A percentile compares a stretch with the other conserved stretches of the same genome.
These are phyloP conservation scores for Pilasporangium apinafurcum DNA, from an alignment of 352 stramenopile species.

Conservation along the genomic window DNA sequence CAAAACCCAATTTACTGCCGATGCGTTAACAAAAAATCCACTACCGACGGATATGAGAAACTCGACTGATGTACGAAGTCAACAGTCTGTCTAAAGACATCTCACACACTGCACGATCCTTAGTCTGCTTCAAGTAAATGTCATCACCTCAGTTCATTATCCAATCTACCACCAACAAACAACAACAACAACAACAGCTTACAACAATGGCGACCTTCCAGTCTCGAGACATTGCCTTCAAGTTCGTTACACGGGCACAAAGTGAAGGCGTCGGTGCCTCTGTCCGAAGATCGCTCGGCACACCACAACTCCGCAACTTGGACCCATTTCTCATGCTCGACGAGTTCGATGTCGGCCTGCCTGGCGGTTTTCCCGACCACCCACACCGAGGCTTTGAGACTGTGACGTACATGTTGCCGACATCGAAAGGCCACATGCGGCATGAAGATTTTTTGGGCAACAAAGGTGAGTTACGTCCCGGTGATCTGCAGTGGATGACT, in stretches of 20 bases:
- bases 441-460: conserved; percentile 83
- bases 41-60: too few relatives aligned
- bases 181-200: too few relatives aligned
- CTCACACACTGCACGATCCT: too few relatives aligned
- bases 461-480: conserved; percentile 34
- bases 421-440: conserved; percentile 64
- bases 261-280: conserved; percentile 44
- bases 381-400: conserved; percentile 91
- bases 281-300: conserved; percentile 50
- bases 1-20: too few relatives aligned
- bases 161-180: too few relatives aligned
- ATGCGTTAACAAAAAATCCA: too few relatives aligned
- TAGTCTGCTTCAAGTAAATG: too few relatives aligned
- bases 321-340: conserved; percentile 62
- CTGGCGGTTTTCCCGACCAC: conserved; percentile 87
- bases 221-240: conserved; percentile 28
- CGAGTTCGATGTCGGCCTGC: conserved; percentile 39
- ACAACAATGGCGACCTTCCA: conserved; percentile 14
- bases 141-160: too few relatives aligned
- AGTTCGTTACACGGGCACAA: conserved; percentile 52
- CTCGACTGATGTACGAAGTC: too few relatives aligned
- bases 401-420: conserved; percentile 84
- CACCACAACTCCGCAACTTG: conserved; percentile 30
- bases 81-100: too few relatives aligned
- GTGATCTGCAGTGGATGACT: conserved; percentile 61